Percentiles rank a stretch among this genome's conserved stretches.
phyloP scores from a whole-genome alignment of 768 basidiomycete genomes.

The Hericium coralloides region DNA sequence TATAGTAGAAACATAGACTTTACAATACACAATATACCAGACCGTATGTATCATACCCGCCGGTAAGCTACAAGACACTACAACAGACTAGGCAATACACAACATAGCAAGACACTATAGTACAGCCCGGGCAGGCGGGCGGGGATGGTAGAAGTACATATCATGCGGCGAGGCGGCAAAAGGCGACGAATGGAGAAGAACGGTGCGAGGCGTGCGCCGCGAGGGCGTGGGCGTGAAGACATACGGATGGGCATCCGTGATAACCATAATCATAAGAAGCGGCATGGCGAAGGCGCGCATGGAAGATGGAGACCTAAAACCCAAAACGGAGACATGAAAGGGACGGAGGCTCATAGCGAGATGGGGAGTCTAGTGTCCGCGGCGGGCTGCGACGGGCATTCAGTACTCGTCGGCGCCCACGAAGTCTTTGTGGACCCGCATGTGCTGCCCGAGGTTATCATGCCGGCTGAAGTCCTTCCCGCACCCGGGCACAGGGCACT shows the following conservation, averaged over 20 bases:
- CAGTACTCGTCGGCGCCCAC: constrained; percentile 4
- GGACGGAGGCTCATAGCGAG: not conserved
- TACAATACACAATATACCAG: too few species aligned
- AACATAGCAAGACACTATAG: too few species aligned
- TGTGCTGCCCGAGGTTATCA: constrained; percentile 84
- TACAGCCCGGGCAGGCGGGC: too few species aligned
- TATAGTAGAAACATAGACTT: too few species aligned
- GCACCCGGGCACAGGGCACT: constrained; percentile 73
- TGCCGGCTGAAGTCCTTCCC: constrained; percentile 80
- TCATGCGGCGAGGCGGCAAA: not conserved
- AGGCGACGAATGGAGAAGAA: not conserved
- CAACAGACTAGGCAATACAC: too few species aligned
- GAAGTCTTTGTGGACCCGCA: constrained; percentile 60
- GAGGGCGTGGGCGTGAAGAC: not conserved
- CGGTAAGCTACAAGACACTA: too few species aligned
- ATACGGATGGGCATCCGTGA: too few species aligned
- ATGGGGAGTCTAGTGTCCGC: not conserved
- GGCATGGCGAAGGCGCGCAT: not conserved
- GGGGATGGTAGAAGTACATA: constrained; percentile 13
- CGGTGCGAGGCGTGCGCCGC: not conserved
- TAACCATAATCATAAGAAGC: not conserved
- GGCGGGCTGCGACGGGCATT: not conserved
- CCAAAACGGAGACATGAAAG: not conserved
- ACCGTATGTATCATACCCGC: too few species aligned
- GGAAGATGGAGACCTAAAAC: not conserved